Evolutionary conservation across 106 monocot species (phyloP).

Genomic region (Amphibolis antarctica): DNA sequence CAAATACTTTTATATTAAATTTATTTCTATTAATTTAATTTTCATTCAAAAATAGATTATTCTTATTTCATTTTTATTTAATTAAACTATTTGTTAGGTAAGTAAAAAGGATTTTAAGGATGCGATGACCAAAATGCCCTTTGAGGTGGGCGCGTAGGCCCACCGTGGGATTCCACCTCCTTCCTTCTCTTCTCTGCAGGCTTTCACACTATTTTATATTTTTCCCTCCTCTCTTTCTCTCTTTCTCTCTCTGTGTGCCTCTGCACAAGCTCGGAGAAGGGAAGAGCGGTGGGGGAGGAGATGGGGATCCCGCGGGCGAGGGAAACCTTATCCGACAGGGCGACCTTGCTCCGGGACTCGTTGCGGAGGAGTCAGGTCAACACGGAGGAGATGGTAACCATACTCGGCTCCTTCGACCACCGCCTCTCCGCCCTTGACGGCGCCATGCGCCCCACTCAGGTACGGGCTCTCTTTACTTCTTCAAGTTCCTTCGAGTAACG

Average conservation of each 20-base stretch:
- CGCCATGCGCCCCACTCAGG: constrained; percentile 63
- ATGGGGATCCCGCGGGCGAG: constrained; percentile 14
- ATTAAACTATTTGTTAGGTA: no score
- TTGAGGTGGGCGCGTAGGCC: no score
- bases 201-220: background rate
- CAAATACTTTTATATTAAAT: no score
- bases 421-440: constrained; percentile 50
- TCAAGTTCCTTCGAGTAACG: background rate
- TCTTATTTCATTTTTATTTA: no score
- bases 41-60: no score
- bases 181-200: no score
- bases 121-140: no score
- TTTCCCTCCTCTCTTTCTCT: background rate
- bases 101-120: no score
- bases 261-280: background rate
- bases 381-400: constrained; percentile 39
- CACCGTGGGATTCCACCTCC: no score
- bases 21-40: no score
- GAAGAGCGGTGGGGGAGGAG: background rate
- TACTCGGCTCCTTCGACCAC: constrained; percentile 54
- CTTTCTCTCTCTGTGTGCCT: background rate
- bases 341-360: constrained; percentile 25
- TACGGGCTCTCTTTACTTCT: background rate
- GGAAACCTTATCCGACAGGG: constrained; percentile 24
- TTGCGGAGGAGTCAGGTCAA: constrained; percentile 37